Conservation (phyloP, 2,329 filamentous ascomycete genomes). For the Monilinia vaccinii-corymbosi region DNA sequence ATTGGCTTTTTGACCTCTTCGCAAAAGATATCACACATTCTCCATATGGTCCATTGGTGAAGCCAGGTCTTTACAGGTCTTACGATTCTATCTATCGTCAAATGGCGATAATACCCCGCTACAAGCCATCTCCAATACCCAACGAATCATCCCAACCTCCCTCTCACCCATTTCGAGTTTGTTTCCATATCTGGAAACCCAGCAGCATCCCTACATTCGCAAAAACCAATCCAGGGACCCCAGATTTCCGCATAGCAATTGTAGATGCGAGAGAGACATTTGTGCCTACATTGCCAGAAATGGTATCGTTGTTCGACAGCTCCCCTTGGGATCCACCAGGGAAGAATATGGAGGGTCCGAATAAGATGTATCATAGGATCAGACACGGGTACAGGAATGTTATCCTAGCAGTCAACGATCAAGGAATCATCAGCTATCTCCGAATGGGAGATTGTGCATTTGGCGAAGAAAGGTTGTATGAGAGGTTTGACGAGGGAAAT, state of each 20-base stretch:
- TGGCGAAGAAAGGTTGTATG: slow-evolving; percentile 62
- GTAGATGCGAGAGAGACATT: slow-evolving; percentile 63
- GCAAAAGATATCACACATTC: slow-evolving; percentile 18
- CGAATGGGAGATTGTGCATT: slow-evolving; percentile 74
- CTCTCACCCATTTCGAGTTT: slow-evolving; percentile 55
- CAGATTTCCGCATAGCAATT: slow-evolving; percentile 80
- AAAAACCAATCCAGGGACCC: slow-evolving; percentile 67
- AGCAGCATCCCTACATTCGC: slow-evolving; percentile 51
- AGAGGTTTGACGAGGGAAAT: slow-evolving; percentile 41
- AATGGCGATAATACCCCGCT: slow-evolving; percentile 62
- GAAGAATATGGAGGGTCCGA: slow-evolving; percentile 33
- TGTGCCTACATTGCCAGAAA: slow-evolving; percentile 64
- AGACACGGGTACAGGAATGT: slow-evolving; percentile 81
- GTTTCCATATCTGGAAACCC: slow-evolving; percentile 78
- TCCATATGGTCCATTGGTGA: slow-evolving; percentile 47
- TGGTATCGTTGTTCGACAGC: slow-evolving; percentile 62
- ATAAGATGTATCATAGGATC: slow-evolving; percentile 62
- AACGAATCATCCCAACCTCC: slow-evolving; percentile 27
- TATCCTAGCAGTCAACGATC: slow-evolving; percentile 79
- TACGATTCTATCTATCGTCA: slow-evolving; percentile 67
- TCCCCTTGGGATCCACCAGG: slow-evolving; percentile 59
- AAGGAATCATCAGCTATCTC: slow-evolving; percentile 83
- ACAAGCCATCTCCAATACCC: slow-evolving; percentile 45
- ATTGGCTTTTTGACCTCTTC: slow-evolving; percentile 27
- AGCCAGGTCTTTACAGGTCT: slow-evolving; percentile 55